Evolutionary conservation across 2,329 filamentous ascomycete genomes (phyloP), one percentile per base, ranked within the genome.

Genomic region (Penicillium sclerotigenum): DNA sequence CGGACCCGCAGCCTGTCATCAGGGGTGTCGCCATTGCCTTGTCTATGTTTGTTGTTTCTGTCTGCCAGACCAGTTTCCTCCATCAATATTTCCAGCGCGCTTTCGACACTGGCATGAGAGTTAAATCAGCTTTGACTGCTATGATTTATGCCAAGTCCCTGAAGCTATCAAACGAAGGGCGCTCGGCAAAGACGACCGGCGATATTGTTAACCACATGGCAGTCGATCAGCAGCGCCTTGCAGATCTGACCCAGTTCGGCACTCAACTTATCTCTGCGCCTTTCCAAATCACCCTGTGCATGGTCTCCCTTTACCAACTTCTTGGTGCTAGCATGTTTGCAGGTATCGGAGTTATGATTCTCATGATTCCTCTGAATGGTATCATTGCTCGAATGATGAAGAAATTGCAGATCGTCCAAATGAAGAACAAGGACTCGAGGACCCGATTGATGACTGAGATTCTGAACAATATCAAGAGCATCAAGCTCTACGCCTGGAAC

Each of bases 151-250:
- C 87, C 57, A 99, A 99, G 77, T 89, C 92, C 0, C 81, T 97
- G 59, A 87, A 85, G 61, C 80, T 99, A 18, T 97, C 93, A 5
- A 97, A 96, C 66, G 94, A 99, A 75, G 94, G 94, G 9, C 85
- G 93, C 52, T 83, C 91, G 2, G 77, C 86, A 42, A 97, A 97
- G 77, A 90, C 90, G 0, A 99, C 94, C 0, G 94, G 94, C 55
- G 95, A 99, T 68, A 97, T 99, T 68, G 94, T 99, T 72, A 99
- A 99, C 71, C 94, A 96, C 76, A 99, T 99, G 93, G 94, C 95
- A 43, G 93, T 99, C 10, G 94, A 99, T 71, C 93, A 93, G 14
- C 94, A 99, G 75, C 88, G 95, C 62, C 82, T 99, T 18, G 90
- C 97, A 68, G 94, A 99, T 75, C 79, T 99, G 55, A 91, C 93